Evolutionary conservation across 257 asterid species (phyloP).

Genomic region (Schizonepeta tenuifolia): DNA sequence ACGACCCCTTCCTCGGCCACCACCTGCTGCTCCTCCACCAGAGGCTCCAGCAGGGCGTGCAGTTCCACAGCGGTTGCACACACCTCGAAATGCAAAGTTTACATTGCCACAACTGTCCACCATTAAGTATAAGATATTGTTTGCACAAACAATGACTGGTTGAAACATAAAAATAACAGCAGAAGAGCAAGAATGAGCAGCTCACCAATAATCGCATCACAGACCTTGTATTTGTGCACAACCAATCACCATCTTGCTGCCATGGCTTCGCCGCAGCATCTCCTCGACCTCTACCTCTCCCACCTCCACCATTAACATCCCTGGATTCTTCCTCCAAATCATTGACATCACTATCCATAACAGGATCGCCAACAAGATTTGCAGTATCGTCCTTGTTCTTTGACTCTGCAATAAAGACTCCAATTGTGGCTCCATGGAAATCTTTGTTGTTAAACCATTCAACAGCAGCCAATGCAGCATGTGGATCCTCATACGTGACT

Average conservation of each 20-base stretch:
- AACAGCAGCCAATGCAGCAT: constrained; percentile 98
- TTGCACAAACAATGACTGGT: constrained; percentile 20
- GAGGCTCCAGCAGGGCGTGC: constrained; percentile 94
- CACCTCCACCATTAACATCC: constrained; percentile 64
- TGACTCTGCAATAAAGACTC: constrained; percentile 89
- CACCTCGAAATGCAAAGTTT: constrained; percentile 99
- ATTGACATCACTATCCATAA: constrained; percentile 41
- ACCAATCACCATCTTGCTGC: constrained; percentile 99
- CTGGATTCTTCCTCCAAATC: constrained; percentile 61
- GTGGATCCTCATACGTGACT: constrained; percentile 97
- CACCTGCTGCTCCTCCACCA: constrained; percentile 75
- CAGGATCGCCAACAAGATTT: constrained; percentile 49
- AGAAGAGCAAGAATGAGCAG: constrained; percentile 76
- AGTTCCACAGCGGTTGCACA: constrained; percentile 96
- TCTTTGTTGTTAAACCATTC: constrained; percentile 98
- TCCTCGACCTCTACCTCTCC: constrained; percentile 89
- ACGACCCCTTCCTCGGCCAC: constrained; percentile 92
- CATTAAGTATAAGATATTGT: constrained; percentile 39
- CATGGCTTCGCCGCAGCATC: constrained; percentile 79
- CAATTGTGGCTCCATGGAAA: constrained; percentile 83
- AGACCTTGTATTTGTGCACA: constrained; percentile 99
- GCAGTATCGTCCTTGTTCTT: constrained; percentile 72
- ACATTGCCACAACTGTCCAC: constrained; percentile 91
- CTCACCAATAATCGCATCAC: constrained; percentile 99
- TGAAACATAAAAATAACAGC: constrained; percentile 23